Conservation (phyloP, 768 basidiomycete genomes). For the Lactarius evosmus region DNA sequence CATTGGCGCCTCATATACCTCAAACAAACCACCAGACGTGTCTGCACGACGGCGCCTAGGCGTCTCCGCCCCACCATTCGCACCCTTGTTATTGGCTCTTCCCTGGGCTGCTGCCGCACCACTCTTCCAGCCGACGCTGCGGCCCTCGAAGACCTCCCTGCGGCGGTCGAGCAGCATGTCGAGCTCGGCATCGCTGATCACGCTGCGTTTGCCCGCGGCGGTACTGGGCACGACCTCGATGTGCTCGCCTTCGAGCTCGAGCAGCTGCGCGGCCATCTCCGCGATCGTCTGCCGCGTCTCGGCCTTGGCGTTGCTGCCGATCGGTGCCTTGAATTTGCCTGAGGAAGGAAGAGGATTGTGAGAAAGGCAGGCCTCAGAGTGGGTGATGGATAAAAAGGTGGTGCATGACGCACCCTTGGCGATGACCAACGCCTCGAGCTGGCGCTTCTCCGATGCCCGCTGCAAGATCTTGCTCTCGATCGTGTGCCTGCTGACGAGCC, state of each 20-base stretch:
- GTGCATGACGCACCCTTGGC: constrained; percentile 61
- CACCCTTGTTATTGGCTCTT: constrained; percentile 17
- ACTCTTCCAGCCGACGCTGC: constrained; percentile 73
- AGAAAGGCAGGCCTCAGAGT: neutral
- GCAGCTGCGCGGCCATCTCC: constrained; percentile 74
- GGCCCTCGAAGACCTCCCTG: constrained; percentile 65
- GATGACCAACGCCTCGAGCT: constrained; percentile 93
- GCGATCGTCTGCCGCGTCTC: constrained; percentile 62
- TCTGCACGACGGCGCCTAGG: neutral
- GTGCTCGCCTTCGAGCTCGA: constrained; percentile 83
- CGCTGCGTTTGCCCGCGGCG: constrained; percentile 60
- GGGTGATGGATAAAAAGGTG: too few species aligned
- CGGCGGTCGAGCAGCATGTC: constrained; percentile 77
- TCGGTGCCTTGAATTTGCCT: constrained; percentile 85
- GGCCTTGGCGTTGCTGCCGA: constrained; percentile 40
- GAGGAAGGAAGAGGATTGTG: neutral
- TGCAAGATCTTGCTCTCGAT: constrained; percentile 92
- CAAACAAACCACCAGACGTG: constrained; percentile 51
- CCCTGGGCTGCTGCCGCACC: constrained; percentile 34
- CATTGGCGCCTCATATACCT: constrained; percentile 67
- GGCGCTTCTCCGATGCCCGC: constrained; percentile 79
- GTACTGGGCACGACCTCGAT: constrained; percentile 81
- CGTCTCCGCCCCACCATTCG: neutral
- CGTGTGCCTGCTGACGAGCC: constrained; percentile 82
- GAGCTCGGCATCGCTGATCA: constrained; percentile 81